Percentiles rank a stretch among this genome's conserved stretches.
Evolutionary conservation across 768 basidiomycete genomes (phyloP).

Genomic region (Tephrocybe sp.): DNA sequence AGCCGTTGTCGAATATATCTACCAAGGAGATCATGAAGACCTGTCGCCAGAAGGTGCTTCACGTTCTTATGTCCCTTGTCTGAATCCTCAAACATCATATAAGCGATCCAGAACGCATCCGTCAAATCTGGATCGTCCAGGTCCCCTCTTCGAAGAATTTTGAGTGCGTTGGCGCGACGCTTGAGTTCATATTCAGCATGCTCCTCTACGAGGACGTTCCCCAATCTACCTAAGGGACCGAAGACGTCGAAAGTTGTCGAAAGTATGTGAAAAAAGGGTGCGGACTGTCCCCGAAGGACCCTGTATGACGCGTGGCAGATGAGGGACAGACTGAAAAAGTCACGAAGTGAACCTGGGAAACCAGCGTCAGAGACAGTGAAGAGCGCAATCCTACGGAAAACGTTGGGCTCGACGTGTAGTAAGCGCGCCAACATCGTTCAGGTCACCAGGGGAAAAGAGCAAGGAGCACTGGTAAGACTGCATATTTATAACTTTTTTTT

Average conservation of each 20-base stretch:
- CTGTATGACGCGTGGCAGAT: conserved; percentile 30
- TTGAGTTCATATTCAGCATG: conserved; percentile 42
- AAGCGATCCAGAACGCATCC: conserved; percentile 50
- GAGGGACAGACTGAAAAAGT: conserved; percentile 27
- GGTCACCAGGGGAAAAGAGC: conserved; percentile 7
- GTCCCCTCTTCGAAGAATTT: conserved; percentile 36
- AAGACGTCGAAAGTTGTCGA: conserved; percentile 45
- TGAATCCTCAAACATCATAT: conserved; percentile 58
- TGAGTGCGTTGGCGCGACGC: conserved; percentile 42
- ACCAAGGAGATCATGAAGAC: conserved; percentile 37
- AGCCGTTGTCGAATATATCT: conserved; percentile 37
- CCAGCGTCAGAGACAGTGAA: conserved; percentile 24
- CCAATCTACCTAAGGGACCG: conserved; percentile 38
- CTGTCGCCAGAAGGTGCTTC: conserved; percentile 43
- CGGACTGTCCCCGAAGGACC: conserved; percentile 22
- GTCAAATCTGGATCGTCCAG: conserved; percentile 33
- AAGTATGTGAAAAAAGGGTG: conserved; percentile 38
- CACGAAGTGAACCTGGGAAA: conserved; percentile 29
- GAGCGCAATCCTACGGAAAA: conserved; percentile 33
- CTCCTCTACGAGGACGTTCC: conserved; percentile 21
- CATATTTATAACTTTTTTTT: conserved; percentile 18
- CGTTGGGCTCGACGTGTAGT: conserved; percentile 28
- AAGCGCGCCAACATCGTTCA: conserved; percentile 28
- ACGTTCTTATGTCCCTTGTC: conserved; percentile 42
- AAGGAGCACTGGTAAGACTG: conserved; percentile 10